Conservation (phyloP, 2,329 filamentous ascomycete species). For the Penicillium oxalicum region DNA sequence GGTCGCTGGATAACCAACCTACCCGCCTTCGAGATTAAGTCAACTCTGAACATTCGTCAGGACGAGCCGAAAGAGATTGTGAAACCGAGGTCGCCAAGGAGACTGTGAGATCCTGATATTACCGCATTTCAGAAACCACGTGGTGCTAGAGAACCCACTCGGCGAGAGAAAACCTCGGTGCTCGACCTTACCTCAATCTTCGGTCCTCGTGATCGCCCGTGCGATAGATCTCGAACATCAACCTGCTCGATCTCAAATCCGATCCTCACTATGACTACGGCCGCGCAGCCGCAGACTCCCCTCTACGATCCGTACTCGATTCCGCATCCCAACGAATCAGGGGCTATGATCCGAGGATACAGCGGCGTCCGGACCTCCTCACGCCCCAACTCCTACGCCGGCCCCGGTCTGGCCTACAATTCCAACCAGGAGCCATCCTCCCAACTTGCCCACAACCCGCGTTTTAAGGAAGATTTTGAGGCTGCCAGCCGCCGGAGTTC, state of each 20-base stretch:
- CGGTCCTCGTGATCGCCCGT: background rate
- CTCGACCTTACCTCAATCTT: too few relatives aligned
- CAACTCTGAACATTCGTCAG: background rate
- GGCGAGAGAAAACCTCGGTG: too few relatives aligned
- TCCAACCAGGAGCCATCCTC: constrained; percentile 27
- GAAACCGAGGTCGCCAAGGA: too few relatives aligned
- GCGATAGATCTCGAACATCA: background rate
- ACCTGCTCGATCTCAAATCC: background rate
- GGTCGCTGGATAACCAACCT: constrained; percentile 31
- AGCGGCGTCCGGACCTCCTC: constrained; percentile 28
- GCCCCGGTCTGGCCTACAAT: constrained; percentile 31
- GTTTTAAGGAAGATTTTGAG: constrained; percentile 38
- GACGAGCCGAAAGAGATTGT: background rate
- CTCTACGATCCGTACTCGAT: constrained; percentile 36
- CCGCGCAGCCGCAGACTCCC: constrained; percentile 35
- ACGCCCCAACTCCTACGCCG: constrained; percentile 38
- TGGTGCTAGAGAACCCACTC: too few relatives aligned
- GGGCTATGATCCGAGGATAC: constrained; percentile 29
- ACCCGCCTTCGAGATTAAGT: background rate
- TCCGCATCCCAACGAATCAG: constrained; percentile 25
- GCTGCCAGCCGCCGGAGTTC: constrained; percentile 32
- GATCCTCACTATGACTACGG: constrained; percentile 29
- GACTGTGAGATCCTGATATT: too few relatives aligned
- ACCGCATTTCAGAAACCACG: too few relatives aligned
- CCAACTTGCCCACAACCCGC: constrained; percentile 30